Evolutionary conservation across 805 yeast species (phyloP), one percentile per base, ranked within the genome.

Genomic region (Candida boidinii): DNA sequence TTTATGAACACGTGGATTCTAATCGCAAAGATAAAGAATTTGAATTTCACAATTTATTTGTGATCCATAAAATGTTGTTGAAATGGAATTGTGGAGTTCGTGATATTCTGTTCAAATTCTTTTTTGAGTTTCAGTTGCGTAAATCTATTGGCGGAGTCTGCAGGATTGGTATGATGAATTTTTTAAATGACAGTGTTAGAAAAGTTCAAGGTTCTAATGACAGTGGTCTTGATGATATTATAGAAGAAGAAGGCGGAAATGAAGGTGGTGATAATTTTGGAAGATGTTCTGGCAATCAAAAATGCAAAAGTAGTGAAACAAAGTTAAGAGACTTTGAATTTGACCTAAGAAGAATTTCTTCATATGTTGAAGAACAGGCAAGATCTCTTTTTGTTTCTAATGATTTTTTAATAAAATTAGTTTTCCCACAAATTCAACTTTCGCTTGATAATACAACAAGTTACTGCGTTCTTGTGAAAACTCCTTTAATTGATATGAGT

Each of bases 351-450:
- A 45, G 49, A 5, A 51, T 68, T 2, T 41, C 55, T 6, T 53
- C 58, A 1, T 58, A 54, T 2, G 51, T 58, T 2, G 38, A 45
- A n/a, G n/a, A n/a, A n/a, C n/a, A 10, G 44, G 39, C 22, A 17
- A 35, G 26, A 38, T 51, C 46, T 58, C 35, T 64, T 54, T 45
- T 37, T 12, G 49, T 64, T 4, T 62, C 54, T 26, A 73, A 77
- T 33, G 73, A 81, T 27, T 81, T 76, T 49, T 60, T 77, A 39
- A 65, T 88, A 20, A 76, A 76, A 38, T 62, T 90, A 27, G 61
- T 80, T 5, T 73, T 85, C 18, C 95, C 96, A 0, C 96, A 90
- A 53, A 73, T 87, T 29, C 96, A 88, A 50, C 46, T 81, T 17
- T 66, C 72, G 30, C 63, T 73, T 12, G 66, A 65, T 20, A 63